A percentile compares a stretch with the other conserved stretches of the same genome.
These are phyloP conservation scores for Liriodendron chinense DNA, from an alignment of 164 flowering plant species.

Conservation along the genomic window DNA sequence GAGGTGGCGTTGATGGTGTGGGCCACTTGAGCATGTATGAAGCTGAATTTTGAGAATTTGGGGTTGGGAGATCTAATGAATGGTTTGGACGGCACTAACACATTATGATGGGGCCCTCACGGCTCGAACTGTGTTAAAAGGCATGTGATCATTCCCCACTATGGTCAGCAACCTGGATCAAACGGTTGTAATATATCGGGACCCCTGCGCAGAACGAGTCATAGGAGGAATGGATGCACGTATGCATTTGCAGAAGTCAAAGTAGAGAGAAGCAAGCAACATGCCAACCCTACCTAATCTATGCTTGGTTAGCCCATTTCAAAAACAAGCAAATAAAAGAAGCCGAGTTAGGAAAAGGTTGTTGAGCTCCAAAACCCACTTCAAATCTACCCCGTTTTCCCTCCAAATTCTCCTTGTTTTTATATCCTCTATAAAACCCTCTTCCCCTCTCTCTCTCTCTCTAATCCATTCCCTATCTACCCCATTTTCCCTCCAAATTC, in stretches of 20 bases:
- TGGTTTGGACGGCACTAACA: too few species aligned
- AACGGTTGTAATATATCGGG: background rate
- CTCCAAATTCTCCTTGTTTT: conserved; percentile 10
- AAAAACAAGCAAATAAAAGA: background rate
- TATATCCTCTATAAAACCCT: conserved; percentile 22
- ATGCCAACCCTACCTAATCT: background rate
- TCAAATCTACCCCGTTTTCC: conserved; percentile 23
- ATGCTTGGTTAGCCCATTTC: background rate
- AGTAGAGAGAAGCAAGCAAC: background rate
- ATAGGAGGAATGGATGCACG: background rate
- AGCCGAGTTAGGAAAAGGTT: conserved; percentile 47
- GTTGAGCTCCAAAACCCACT: conserved; percentile 59
- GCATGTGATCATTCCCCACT: background rate
- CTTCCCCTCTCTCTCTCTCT: conserved; percentile 10
- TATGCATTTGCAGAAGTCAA: background rate
- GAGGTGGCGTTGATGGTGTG: too few species aligned
- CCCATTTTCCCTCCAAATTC: conserved; percentile 16
- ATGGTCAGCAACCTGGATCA: background rate
- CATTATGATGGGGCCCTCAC: background rate
- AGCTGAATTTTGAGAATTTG: too few species aligned
- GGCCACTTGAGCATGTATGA: too few species aligned
- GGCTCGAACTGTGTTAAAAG: background rate
- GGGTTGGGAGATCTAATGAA: too few species aligned
- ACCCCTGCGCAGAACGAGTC: background rate
- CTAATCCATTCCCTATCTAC: background rate